Evolutionary conservation across 2,329 filamentous ascomycete species (phyloP).

Genomic region (Beauveria bassiana): DNA sequence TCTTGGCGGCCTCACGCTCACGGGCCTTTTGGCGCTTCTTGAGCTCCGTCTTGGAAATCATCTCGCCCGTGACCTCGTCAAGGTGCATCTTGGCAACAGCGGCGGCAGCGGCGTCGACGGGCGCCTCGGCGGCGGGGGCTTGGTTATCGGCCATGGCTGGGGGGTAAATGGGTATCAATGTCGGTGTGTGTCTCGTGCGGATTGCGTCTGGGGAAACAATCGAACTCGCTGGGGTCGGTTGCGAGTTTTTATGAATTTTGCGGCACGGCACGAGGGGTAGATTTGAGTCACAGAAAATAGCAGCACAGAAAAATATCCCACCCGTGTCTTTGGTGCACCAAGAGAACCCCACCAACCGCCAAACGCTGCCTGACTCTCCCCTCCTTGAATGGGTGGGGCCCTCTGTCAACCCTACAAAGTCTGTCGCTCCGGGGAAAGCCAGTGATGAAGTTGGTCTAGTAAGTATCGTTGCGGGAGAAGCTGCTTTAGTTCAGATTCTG

Average conservation of each 20-base stretch:
- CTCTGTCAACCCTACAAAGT: constrained; percentile 2
- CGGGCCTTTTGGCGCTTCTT: constrained; percentile 95
- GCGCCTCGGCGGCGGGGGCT: constrained; percentile 21
- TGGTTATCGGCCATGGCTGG: constrained; percentile 28
- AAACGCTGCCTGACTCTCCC: constrained; percentile 5
- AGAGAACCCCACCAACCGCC: not conserved
- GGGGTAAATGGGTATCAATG: not conserved
- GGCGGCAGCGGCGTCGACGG: constrained; percentile 45
- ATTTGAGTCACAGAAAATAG: constrained; percentile 9
- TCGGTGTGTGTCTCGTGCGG: not conserved
- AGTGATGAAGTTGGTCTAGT: not conserved
- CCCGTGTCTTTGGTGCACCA: not conserved
- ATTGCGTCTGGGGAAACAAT: not conserved
- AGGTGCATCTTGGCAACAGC: constrained; percentile 67
- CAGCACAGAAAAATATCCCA: constrained; percentile 9
- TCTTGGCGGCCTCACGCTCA: constrained; percentile 81
- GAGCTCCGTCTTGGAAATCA: constrained; percentile 73
- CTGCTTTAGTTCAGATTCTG: not conserved
- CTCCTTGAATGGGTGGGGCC: constrained; percentile 5
- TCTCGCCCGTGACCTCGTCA: constrained; percentile 91
- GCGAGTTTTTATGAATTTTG: not conserved
- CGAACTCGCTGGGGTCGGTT: not conserved
- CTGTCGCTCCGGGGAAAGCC: not conserved
- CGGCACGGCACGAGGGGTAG: constrained; percentile 4
- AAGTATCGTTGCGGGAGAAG: too few relatives aligned